Base-by-base conservation (phyloP, 176 grass and related monocot genomes). In the Bonia amplexicaulis region DNA sequence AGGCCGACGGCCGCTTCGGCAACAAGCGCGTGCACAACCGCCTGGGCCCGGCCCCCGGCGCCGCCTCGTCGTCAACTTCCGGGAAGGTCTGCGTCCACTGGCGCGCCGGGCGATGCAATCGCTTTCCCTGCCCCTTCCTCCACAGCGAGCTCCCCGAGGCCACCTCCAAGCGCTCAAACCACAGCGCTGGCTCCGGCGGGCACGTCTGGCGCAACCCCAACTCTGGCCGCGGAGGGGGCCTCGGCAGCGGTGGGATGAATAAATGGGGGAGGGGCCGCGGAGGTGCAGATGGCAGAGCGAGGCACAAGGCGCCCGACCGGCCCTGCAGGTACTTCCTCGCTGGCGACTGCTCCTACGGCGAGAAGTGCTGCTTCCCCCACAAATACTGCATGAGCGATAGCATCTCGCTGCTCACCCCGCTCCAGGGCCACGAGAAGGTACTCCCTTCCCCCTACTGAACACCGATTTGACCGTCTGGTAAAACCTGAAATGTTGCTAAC, bases 341-440 rank as follows among this genome's bases (percentile, higher is more conserved):
- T 12, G 97, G 93, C 14, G 94, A 89, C 35, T 99, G 97, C 62
- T 73, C 17, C 47, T 92, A 84, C 25, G 97, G 93, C 8, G 97
- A 96, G 33, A 89, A 76, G 31, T 99, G 97, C 74, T 82, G 92
- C 39, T 99, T 65, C 61, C 81, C 83, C 7, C 97, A 96, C 77
- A 82, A 90, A 25, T 99, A 79, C 78, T 96, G 81, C 77, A 86
- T 92, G 54, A 85, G 93, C 74, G 90, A 94, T 23, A 89, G 86
- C 54, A 82, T 99, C 84, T 76, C 90, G 17, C 69, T 94, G 53
- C 85, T 99, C 69, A 91, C 97, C 51, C 90, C 79, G 29, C 90
- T 99, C 9, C 88, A 91, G 73, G 97, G 97, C 25, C 97, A 99
- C 69, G 80, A 92, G 64, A 94, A 96, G 82, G 97, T 98, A 26